A percentile compares a stretch with the other conserved stretches of the same genome.
Evolutionary conservation across 805 yeast species (phyloP).

Genomic region (Kodamaea hsintzibuensis): DNA sequence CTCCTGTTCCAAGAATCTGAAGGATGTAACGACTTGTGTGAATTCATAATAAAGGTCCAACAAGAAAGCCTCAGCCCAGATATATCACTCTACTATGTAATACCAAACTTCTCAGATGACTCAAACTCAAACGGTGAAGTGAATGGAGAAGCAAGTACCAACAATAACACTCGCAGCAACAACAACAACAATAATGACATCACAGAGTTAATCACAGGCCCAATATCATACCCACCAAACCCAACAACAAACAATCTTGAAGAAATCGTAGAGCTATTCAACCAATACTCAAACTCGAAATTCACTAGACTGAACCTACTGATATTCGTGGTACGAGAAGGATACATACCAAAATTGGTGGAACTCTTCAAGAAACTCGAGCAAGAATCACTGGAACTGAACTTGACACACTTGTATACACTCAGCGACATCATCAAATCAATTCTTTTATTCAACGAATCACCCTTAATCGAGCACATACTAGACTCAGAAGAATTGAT

Average conservation of each 20-base stretch:
- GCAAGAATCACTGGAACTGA: slow-evolving; percentile 28
- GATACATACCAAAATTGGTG: slow-evolving; percentile 55
- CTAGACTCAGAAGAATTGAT: slow-evolving; percentile 32
- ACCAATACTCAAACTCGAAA: slow-evolving; percentile 60
- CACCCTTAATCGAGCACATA: slow-evolving; percentile 33
- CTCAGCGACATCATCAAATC: slow-evolving; percentile 76
- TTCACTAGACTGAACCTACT: slow-evolving; percentile 63
- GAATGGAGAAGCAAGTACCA: slow-evolving; percentile 32
- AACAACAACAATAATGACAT: slow-evolving; percentile 45
- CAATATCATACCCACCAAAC: slow-evolving; percentile 63
- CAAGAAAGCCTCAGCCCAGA: slow-evolving; percentile 54
- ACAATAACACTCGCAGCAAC: background rate
- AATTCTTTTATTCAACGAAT: slow-evolving; percentile 69
- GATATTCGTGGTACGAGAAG: slow-evolving; percentile 51
- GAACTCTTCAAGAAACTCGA: slow-evolving; percentile 60
- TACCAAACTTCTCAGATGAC: slow-evolving; percentile 43
- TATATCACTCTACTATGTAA: slow-evolving; percentile 64
- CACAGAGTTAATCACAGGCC: slow-evolving; percentile 80
- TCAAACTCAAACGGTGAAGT: slow-evolving; percentile 21
- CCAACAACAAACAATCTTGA: slow-evolving; percentile 55
- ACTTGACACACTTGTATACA: slow-evolving; percentile 58
- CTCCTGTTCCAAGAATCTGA: slow-evolving; percentile 88
- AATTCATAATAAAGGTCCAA: slow-evolving; percentile 71
- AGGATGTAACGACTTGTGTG: slow-evolving; percentile 84
- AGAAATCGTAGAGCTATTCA: slow-evolving; percentile 55